Evolutionary conservation across 1,139 yeast genomes (phyloP), one percentile per base, ranked within the genome.

Genomic region (Zygosaccharomyces pseudobailii): DNA sequence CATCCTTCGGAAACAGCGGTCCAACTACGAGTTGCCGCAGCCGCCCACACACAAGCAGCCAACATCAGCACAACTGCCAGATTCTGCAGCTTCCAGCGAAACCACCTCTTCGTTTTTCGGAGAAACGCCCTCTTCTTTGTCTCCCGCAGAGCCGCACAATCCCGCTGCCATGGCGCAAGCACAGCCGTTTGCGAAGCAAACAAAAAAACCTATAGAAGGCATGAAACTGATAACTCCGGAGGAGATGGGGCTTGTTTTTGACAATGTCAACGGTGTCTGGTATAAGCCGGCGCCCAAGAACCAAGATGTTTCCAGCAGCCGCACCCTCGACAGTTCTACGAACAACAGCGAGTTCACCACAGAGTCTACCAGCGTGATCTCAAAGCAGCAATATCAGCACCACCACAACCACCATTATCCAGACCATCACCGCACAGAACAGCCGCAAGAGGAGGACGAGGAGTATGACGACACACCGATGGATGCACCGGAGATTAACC

Each of bases 141-240:
- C 49, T 4, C 49, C 52, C 4, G 45, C 45, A 8, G 43, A 42
- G 30, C 48, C 41, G 9, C 20, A 20, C 3, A 36, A 41, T 17
- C 37, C 46, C 10, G 33, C 34, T 24, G 13, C 51, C 48, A 9
- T 27, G 31, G 19, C 40, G 24, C 13, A 13, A 22, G 19, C 7
- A 17, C n/a, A 21, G 24, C n/a, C 13, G 24, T n/a, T 22, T 10
- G 7, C 6, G 8, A 32, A 23, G 28, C 34, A 4, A 7, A n/a
- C 22, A 25, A 42, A 32, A 46, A 39, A 30, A 23, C 25, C 5
- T 13, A 36, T 21, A 6, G 42, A 36, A 7, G 49, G 45, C 20
- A 45, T 60, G 36, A 55, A 57, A 22, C 48, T 61, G 20, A 61
- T 61, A 19, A 58, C 59, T 6, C 66, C 66, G 6, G 65, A 60